phyloP scores from a whole-genome alignment of 352 stramenopile genomes.

The Phytopythium cucurbitacearum region DNA sequence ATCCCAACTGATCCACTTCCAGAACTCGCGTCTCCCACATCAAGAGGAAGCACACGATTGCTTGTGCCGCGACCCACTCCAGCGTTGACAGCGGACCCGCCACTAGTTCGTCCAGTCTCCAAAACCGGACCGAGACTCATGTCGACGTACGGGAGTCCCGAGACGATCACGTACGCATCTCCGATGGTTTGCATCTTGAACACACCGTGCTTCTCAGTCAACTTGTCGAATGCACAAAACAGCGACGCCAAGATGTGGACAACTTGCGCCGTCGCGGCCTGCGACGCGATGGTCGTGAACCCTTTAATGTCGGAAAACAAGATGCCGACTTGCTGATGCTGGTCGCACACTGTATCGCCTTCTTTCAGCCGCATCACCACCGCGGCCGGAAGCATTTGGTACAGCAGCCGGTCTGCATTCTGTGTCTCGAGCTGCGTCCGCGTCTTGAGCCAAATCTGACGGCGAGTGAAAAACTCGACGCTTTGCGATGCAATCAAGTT shows the following conservation, averaged over 20 bases:
- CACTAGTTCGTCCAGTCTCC: constrained; percentile 3
- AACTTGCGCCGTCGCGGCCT: constrained; percentile 82
- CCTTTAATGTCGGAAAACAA: constrained; percentile 91
- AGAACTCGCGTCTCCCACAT: constrained; percentile 9
- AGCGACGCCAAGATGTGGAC: constrained; percentile 90
- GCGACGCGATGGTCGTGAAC: constrained; percentile 88
- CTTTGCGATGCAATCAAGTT: constrained; percentile 80
- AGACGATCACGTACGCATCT: constrained; percentile 91
- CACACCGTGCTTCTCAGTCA: constrained; percentile 90
- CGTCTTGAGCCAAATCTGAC: constrained; percentile 85
- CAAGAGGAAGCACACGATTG: constrained; percentile 54
- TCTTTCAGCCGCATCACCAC: constrained; percentile 86
- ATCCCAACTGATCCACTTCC: neutral
- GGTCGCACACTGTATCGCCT: constrained; percentile 76
- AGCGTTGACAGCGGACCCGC: constrained; percentile 6
- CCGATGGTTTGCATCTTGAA: constrained; percentile 94
- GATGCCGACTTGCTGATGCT: constrained; percentile 86
- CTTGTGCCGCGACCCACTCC: constrained; percentile 14
- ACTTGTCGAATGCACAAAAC: constrained; percentile 89
- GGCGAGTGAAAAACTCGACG: constrained; percentile 77
- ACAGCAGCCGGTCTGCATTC: constrained; percentile 77
- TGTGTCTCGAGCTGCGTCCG: constrained; percentile 80
- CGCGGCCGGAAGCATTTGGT: constrained; percentile 83
- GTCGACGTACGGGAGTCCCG: constrained; percentile 79
- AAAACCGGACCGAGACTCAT: constrained; percentile 74